Base-by-base conservation (phyloP, 2,329 filamentous ascomycete genomes). In the Alternaria sp. region DNA sequence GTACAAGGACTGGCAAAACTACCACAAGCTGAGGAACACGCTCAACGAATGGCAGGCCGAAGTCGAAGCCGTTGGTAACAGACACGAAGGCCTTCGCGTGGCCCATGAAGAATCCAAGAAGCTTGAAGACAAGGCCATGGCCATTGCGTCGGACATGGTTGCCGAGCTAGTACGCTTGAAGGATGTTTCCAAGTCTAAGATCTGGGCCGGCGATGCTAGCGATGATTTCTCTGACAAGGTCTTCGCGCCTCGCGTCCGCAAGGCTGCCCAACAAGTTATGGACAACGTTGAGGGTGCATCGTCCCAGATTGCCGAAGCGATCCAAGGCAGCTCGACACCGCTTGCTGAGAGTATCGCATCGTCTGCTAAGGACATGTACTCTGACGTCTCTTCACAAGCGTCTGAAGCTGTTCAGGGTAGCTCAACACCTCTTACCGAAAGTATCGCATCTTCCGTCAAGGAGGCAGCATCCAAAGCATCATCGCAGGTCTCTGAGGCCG, bases 1-100 rank as follows among this genome's bases (percentile, higher is more conserved):
- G 2, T 97, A 99, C 85, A 94, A 96, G 79, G 93, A 99, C 79
- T 99, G 96, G 96, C 89, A 91, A 63, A 96, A 95, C 78, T 99
- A 97, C 76, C 93, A 98, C 78, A 89, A 92, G 63, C 85, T 99
- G 61, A 96, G 92, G 82, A 88, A 87, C 57, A 90, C 91, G 12
- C 92, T 97, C 56, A 90, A 91, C 51, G 89, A 93, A 73, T 97
- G 95, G 93, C 91, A 92, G 59, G 85, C 88, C 36, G 92, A 96
- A 70, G 89, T 99, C 51, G 90, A 93, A 76, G 85, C 89, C 62
- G 87, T 94, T 57, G 91, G 93, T 43, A 86, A 91, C 63, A 86
- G 88, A 4, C 92, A 97, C 76, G 87, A 91, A 9, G 89, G 88
- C 25, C 84, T 97, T 12, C 82, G 86, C 19, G 83, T 88, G 58